Conservation (phyloP, 2,329 filamentous ascomycete species). For the Claviceps sorghi region DNA sequence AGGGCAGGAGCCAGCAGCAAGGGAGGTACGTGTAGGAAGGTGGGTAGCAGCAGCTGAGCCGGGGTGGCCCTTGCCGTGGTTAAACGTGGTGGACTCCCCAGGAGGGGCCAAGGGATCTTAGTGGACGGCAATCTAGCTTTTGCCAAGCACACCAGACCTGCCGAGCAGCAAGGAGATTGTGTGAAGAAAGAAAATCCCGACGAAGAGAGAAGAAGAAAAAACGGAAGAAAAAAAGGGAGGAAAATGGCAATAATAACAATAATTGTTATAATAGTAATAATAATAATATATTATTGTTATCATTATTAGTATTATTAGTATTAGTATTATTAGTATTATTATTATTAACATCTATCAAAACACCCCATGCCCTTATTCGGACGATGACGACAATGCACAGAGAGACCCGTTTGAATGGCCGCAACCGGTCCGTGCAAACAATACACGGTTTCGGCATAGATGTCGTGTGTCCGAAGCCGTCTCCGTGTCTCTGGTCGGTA, state of each 20-base stretch:
- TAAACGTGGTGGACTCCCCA: background rate
- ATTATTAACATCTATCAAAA: too few species aligned
- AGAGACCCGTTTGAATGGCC: background rate
- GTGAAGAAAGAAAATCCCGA: background rate
- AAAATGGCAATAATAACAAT: too few species aligned
- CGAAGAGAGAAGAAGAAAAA: too few species aligned
- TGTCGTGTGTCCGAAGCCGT: background rate
- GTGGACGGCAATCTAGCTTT: background rate
- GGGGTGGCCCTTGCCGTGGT: background rate
- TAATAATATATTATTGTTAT: too few species aligned
- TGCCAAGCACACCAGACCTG: background rate
- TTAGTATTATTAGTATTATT: too few species aligned
- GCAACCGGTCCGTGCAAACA: background rate
- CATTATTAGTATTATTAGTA: too few species aligned
- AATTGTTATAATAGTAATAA: too few species aligned
- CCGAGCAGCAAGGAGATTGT: background rate
- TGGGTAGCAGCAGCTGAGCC: background rate
- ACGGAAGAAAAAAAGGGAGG: too few species aligned
- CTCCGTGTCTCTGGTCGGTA: background rate
- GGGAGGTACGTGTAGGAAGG: too few species aligned
- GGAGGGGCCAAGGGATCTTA: background rate
- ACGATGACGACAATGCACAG: background rate
- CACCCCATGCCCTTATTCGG: too few species aligned
- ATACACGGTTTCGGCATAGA: background rate
- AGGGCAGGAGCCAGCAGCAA: background rate